Base-by-base conservation (phyloP, 1,284 basidiomycete species). In the Cryptococcus neoformans region DNA sequence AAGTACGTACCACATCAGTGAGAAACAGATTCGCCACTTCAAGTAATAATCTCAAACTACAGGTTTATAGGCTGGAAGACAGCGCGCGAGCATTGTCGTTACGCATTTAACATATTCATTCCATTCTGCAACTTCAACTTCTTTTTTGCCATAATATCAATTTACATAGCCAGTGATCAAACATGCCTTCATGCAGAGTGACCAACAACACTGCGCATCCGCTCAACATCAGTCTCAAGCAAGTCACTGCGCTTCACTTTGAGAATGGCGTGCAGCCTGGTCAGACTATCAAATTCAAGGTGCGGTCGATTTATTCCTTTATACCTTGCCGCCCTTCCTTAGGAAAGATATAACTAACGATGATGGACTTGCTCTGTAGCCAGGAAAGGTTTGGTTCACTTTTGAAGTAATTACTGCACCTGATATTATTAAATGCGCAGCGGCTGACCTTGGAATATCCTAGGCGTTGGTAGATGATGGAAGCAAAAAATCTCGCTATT, bases 321-420 rank as follows among this genome's bases (percentile, higher is more conserved):
- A 28, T 28, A 28, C 1, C 28, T 4, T 4, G 28, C 28, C 28
- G n/a, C 28, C 41, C 6, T 2, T 42, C 5, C 16, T 42, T 5
- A 42, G 41, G 41, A 42, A 3, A 42, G 16, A 4, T 12, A 16
- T 16, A 42, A 42, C 12, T 28, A 28, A 42, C 16, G 40, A 28
- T 28, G 28, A 28, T 28, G 28, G 28, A 28, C 28, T 28, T 2
- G 17, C 14, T 16, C 6, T 38, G 21, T 47, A 75, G 73, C 68
- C 73, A 2, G 73, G 73, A 8, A 66, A 67, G 50, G 73, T 75
- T 11, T 75, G 72, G 72, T 75, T 75, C 55, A 73, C 72, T 3
- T 44, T 75, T 1, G 73, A 75, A 45, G 70, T 68, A 42, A 44
- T 28, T 28, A 28, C 28, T 63, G 54, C 44, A 34, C 34, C 36